Evolutionary conservation across 306 rosid species (phyloP).

Genomic region (Abrus precatorius): DNA sequence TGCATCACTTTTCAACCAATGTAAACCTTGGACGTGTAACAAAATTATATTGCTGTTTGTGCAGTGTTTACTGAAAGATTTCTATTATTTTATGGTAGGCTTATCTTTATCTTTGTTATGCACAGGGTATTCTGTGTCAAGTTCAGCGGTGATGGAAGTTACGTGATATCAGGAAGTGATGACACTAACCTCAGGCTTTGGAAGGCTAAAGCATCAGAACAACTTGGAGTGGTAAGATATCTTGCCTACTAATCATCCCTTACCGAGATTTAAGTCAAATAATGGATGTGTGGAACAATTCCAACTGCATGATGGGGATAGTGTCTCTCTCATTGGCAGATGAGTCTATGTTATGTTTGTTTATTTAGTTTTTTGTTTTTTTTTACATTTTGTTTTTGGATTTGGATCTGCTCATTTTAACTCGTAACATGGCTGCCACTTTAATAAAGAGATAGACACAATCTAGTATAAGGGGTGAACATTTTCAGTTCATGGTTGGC

Average conservation of each 20-base stretch:
- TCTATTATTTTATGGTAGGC: neutral
- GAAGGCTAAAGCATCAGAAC: constrained; percentile 98
- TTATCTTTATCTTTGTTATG: constrained; percentile 31
- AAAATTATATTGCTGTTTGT: constrained; percentile 1
- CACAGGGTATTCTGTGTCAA: constrained; percentile 95
- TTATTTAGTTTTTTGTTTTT: neutral
- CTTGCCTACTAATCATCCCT: constrained; percentile 28
- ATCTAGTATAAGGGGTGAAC: neutral
- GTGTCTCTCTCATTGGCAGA: neutral
- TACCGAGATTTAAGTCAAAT: neutral
- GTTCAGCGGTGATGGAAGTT: constrained; percentile 93
- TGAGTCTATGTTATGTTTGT: constrained; percentile 5
- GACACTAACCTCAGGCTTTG: constrained; percentile 96
- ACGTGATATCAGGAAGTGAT: constrained; percentile 95
- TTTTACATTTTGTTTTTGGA: neutral
- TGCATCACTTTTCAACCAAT: neutral
- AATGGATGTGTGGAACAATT: neutral
- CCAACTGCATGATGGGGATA: neutral
- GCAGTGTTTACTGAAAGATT: constrained; percentile 1
- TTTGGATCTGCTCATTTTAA: neutral
- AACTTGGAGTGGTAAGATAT: constrained; percentile 90
- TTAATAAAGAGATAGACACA: constrained; percentile 15
- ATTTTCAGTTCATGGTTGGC: neutral
- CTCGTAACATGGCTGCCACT: neutral
- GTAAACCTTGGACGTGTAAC: neutral